Percentiles rank a stretch among this genome's conserved stretches.
Evolutionary conservation across 306 rosid species (phyloP).

Genomic region (Purshia tridentata): DNA sequence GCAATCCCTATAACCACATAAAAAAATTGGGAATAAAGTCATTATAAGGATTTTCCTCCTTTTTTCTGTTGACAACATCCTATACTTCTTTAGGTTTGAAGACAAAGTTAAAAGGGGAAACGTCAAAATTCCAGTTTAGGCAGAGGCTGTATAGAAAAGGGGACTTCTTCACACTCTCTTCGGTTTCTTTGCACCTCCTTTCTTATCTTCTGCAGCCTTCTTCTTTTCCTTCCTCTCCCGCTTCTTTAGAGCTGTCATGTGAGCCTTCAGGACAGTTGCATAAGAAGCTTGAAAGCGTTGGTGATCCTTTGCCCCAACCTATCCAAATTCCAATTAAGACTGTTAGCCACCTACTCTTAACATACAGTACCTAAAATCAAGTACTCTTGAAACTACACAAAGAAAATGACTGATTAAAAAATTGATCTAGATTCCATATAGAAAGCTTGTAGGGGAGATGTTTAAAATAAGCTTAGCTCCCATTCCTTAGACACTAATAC

Average conservation of each 20-base stretch:
- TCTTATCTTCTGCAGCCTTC: conserved; percentile 69
- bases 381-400: background rate
- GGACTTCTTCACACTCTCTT: conserved; percentile 29
- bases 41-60: background rate
- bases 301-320: conserved; percentile 98
- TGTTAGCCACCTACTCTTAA: background rate
- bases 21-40: background rate
- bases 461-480: background rate
- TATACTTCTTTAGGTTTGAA: background rate
- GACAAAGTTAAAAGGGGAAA: background rate
- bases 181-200: conserved; percentile 48
- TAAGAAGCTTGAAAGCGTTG: conserved; percentile 96
- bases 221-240: conserved; percentile 97
- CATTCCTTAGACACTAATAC: background rate
- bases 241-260: conserved; percentile 94
- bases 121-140: background rate
- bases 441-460: background rate
- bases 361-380: background rate
- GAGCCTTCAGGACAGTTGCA: conserved; percentile 92
- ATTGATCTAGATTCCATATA: background rate
- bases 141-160: conserved; percentile 14
- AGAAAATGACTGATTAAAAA: background rate
- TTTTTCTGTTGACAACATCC: background rate
- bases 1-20: background rate
- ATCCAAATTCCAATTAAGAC: conserved; percentile 22